Base-by-base conservation (phyloP, 202 grass and related monocot genomes). In the Elaeis oleifera region DNA sequence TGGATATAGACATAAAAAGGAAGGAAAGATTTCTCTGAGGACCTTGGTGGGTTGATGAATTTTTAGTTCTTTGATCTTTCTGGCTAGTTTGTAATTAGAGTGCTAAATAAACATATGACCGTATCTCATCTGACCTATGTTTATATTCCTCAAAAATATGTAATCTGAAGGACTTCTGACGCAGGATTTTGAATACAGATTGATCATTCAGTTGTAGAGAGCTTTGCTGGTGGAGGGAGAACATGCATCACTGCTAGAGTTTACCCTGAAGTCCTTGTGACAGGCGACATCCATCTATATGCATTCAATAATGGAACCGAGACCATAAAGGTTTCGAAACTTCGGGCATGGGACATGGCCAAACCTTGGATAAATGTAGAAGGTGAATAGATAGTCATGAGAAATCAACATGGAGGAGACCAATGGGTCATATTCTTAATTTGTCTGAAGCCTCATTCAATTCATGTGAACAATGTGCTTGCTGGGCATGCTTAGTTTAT, bases 141-240 rank as follows among this genome's bases (percentile, higher is more conserved):
- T 44, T 44, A 44, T 44, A 44, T 2, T 13, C 9, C 8, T 44
- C 9, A 44, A 44, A 44, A 44, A 6, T 27, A 44, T 44, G 7
- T 13, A 18, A 23, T 18, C 17, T 11, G 14, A 4, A 19, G 3
- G 27, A 5, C 1, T 22, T 67, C 4, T 13, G 53, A 54, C 5
- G 8, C 18, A 13, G 2, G 11, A 13, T 44, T 44, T 44, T 44
- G 36, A 19, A 51, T 44, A 73, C 73, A 96, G 87, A 81, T 91
- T 49, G 87, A 97, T 81, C 87, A 72, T n/a, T 97, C 92, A 17
- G 92, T 85, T 0, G 72, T 95, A 49, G 90, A 95, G 73, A 95
- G 80, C 70, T 95, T 95, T 18, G 90, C 83, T 29, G 90, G 78
- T 3, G 55, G 78, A 9, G 90, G 86, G 7, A 75, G 80, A 66